Evolutionary conservation across 2,329 filamentous ascomycete species (phyloP), one percentile per base, ranked within the genome.

Genomic region (Delphinella strobiligena): DNA sequence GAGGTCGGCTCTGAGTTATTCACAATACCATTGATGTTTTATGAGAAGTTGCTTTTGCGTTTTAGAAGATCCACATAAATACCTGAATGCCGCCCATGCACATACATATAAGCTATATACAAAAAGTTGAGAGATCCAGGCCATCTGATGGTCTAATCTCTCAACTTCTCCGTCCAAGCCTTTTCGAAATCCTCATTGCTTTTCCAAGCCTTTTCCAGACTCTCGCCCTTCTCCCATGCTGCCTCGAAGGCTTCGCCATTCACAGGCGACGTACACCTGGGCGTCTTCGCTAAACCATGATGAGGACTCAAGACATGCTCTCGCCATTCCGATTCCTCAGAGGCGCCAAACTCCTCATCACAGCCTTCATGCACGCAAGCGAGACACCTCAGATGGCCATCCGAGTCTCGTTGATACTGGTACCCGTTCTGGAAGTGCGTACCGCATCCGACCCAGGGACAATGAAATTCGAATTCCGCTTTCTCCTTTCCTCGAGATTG

Each of bases 281-380:
- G 31, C n/a, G 31, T 33, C 31, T 14, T 33, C 34, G 3, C 8
- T 18, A 54, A 39, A 18, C 51, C 46, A 36, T 55, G 52, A 43
- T 55, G 52, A 11, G 47, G 41, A 10, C 17, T 35, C 4, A 47
- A 34, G 34, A 55, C 49, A 38, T 54, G 51, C 5, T 45, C 33
- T 5, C 40, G 37, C 52, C 53, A 55, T 11, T 50, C 44, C 19
- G 45, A 37, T 22, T 42, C 45, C 17, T 44, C 40, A n/a, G n/a
- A n/a, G n/a, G n/a, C n/a, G n/a, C 31, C 33, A 27, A 53, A 54
- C 17, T 39, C 35, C n/a, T 36, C 44, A 4, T 38, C 34, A 32
- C 52, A 54, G 15, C 46, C 45, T 8, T 39, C 42, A 31, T 55
- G 53, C 18, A 49, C 46, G 34, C 53, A 54, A 18, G 31, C 32